These are phyloP conservation scores for Cercospora sp. DNA, from an alignment of 2,329 filamentous ascomycete genomes.

Conservation along the genomic window DNA sequence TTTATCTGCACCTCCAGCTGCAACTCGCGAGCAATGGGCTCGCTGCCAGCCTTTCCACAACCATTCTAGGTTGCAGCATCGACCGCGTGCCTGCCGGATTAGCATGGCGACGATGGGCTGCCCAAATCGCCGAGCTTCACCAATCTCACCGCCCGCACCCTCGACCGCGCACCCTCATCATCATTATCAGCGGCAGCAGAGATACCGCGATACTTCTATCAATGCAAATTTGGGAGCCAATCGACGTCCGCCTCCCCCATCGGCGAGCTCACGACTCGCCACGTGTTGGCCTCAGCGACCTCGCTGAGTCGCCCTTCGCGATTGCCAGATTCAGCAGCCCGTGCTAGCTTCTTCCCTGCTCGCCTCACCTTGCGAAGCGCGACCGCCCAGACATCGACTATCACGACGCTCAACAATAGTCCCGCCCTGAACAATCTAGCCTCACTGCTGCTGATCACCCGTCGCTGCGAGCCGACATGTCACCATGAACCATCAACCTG, in stretches of 20 bases:
- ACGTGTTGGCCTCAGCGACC: background rate
- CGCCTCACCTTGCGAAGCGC: background rate
- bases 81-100: background rate
- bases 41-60: background rate
- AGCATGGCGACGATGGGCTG: background rate
- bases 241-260: background rate
- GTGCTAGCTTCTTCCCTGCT: background rate
- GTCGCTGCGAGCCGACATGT: background rate
- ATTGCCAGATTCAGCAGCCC: background rate
- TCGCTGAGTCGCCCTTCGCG: background rate
- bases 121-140: constrained; percentile 1
- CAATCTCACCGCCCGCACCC: constrained; percentile 1
- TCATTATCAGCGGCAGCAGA: background rate
- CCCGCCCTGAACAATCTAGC: background rate
- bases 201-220: constrained; percentile 8
- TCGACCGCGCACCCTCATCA: background rate
- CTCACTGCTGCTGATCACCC: background rate
- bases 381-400: background rate
- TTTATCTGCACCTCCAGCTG: background rate
- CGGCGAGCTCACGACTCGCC: background rate
- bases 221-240: background rate
- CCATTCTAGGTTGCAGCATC: background rate
- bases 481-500: background rate
- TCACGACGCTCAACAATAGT: background rate
- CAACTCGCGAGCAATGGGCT: background rate